Percentiles rank a stretch among this genome's conserved stretches.
These are phyloP conservation scores for Cystobasidium slooffiae DNA, from an alignment of 1,284 basidiomycete genomes.

Conservation along the genomic window DNA sequence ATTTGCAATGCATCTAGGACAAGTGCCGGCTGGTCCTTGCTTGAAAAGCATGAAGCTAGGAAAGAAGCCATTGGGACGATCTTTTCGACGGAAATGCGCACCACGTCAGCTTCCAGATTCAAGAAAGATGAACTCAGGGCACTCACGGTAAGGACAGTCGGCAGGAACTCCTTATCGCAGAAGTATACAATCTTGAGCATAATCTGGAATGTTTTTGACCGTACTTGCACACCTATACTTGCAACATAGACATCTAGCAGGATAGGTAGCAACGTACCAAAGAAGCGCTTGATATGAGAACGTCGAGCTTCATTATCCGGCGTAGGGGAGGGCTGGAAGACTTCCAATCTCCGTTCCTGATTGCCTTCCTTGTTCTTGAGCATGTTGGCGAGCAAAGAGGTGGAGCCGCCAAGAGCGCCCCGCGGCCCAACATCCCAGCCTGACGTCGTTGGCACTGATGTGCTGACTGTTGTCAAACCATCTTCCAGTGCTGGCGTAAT, in stretches of 20 bases:
- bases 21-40: conserved; percentile 81
- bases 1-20: conserved; percentile 86
- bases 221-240: conserved; percentile 80
- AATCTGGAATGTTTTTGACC: conserved; percentile 82
- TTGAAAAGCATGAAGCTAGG: conserved; percentile 86
- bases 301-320: conserved; percentile 44
- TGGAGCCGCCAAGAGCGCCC: neutral
- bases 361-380: conserved; percentile 54
- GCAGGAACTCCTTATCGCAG: conserved; percentile 75
- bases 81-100: conserved; percentile 59
- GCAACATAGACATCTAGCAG: conserved; percentile 94
- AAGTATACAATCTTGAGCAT: conserved; percentile 87
- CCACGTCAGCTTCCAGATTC: neutral
- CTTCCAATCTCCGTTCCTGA: conserved; percentile 57
- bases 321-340: conserved; percentile 70
- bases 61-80: conserved; percentile 88
- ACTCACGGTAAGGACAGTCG: conserved; percentile 71
- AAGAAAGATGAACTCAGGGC: conserved; percentile 43
- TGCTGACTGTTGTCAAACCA: conserved; percentile 1
- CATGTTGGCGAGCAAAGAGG: conserved; percentile 12
- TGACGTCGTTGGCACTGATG: conserved; percentile 5
- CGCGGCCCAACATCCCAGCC: neutral
- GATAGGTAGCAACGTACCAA: conserved; percentile 84
- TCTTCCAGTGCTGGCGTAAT: conserved; percentile 28
- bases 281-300: conserved; percentile 71